phyloP scores from a whole-genome alignment of 352 stramenopile species.

The Globisporangium irregulare region DNA sequence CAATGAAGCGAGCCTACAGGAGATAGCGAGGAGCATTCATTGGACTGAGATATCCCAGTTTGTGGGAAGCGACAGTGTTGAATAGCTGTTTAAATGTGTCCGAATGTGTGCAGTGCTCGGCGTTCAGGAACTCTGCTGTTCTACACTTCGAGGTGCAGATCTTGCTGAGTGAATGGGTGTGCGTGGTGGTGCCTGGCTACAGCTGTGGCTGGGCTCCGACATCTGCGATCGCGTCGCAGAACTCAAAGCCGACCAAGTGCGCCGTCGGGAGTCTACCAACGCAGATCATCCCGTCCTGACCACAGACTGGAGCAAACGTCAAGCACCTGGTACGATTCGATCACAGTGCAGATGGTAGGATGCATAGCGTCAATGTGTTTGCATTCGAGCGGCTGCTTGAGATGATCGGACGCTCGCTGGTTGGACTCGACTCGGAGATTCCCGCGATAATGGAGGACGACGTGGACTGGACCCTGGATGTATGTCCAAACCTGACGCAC shows the following conservation, averaged over 20 bases:
- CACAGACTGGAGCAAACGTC: neutral
- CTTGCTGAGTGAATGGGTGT: constrained; percentile 2
- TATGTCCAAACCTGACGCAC: neutral
- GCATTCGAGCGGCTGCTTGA: neutral
- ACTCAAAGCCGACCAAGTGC: neutral
- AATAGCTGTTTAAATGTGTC: too few relatives aligned
- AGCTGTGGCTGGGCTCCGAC: neutral
- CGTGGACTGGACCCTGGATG: neutral
- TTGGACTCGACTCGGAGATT: neutral
- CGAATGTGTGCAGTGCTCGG: too few relatives aligned
- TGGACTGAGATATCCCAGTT: too few relatives aligned
- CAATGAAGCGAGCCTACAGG: too few relatives aligned
- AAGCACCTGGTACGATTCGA: neutral
- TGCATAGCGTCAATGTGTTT: neutral
- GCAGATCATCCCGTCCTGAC: neutral
- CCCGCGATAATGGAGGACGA: neutral
- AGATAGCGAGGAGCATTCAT: too few relatives aligned
- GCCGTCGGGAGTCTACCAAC: neutral
- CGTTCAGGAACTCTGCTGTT: too few relatives aligned
- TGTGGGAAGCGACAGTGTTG: too few relatives aligned
- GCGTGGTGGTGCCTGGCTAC: neutral
- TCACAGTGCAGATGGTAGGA: neutral
- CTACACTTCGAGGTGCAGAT: neutral
- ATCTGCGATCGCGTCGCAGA: neutral
- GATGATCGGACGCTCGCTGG: neutral